phyloP scores from a whole-genome alignment of 2,329 filamentous ascomycete species.

The Alternaria ventricosa region DNA sequence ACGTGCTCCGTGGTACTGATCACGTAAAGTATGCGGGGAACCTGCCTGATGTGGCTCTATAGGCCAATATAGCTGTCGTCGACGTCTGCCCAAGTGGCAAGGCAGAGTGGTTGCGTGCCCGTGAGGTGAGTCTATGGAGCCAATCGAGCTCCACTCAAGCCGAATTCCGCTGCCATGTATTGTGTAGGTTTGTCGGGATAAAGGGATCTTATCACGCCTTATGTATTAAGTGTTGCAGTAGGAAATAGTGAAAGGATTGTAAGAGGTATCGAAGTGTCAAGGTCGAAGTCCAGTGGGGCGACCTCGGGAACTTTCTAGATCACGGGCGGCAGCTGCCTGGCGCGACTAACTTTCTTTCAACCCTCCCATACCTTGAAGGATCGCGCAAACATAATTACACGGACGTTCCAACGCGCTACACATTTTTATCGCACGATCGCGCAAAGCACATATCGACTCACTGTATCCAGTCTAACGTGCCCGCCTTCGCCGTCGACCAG shows the following conservation, averaged over 20 bases:
- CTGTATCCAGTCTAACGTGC: not conserved
- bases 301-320: conserved; percentile 3
- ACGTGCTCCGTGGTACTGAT: not conserved
- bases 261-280: not conserved
- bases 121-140: not conserved
- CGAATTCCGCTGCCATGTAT: not conserved
- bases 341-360: not conserved
- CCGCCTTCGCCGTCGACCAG: not conserved
- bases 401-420: not conserved
- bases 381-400: not conserved
- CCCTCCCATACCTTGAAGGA: not conserved
- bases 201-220: not conserved
- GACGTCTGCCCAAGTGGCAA: not conserved
- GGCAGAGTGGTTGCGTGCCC: not conserved
- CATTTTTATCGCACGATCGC: not conserved
- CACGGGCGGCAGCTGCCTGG: not conserved
- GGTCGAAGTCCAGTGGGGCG: not conserved
- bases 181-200: not conserved
- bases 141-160: not conserved
- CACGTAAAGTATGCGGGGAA: not conserved
- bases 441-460: not conserved
- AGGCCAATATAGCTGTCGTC: not conserved
- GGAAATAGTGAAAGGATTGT: not conserved
- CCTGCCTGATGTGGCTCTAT: not conserved
- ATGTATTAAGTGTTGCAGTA: not conserved